Evolutionary conservation across 2,329 filamentous ascomycete species (phyloP).

Genomic region (Colletotrichum agaves): DNA sequence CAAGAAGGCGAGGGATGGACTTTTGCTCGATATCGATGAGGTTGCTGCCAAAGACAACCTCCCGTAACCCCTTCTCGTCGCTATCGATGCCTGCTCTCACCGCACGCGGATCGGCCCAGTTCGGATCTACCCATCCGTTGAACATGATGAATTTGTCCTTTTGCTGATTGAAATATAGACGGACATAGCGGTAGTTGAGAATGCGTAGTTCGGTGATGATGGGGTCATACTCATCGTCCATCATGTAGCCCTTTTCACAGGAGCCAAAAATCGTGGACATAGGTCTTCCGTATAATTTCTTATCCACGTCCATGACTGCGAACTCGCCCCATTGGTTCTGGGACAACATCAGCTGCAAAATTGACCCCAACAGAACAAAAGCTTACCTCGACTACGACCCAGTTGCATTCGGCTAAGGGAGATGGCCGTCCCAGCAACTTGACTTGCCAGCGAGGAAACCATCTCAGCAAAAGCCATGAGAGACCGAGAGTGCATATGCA

Average conservation of each 20-base stretch:
- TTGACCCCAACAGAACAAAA: background rate
- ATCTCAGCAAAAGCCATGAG: slow-evolving; percentile 86
- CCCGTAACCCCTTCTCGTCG: slow-evolving; percentile 85
- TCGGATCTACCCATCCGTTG: slow-evolving; percentile 93
- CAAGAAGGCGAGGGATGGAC: slow-evolving; percentile 80
- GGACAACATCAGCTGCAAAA: slow-evolving; percentile 25
- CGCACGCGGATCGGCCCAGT: slow-evolving; percentile 81
- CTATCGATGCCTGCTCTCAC: slow-evolving; percentile 85
- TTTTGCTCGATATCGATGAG: slow-evolving; percentile 95
- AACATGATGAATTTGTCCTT: slow-evolving; percentile 90
- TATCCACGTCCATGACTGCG: slow-evolving; percentile 75
- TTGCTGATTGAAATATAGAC: slow-evolving; percentile 89
- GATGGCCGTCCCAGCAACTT: slow-evolving; percentile 75
- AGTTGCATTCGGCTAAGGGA: slow-evolving; percentile 79
- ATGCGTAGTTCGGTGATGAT: slow-evolving; percentile 79
- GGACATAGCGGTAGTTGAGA: slow-evolving; percentile 93
- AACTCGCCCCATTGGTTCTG: slow-evolving; percentile 97
- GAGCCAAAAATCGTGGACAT: slow-evolving; percentile 74
- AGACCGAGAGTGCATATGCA: slow-evolving; percentile 80
- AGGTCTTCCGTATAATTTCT: slow-evolving; percentile 62
- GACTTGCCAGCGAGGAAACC: slow-evolving; percentile 90
- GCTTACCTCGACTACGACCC: slow-evolving; percentile 88
- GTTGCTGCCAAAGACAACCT: slow-evolving; percentile 89
- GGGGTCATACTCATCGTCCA: slow-evolving; percentile 80
- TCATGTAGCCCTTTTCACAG: slow-evolving; percentile 67